phyloP scores from a whole-genome alignment of 202 grass and related monocot genomes.

The Zizania palustris region DNA sequence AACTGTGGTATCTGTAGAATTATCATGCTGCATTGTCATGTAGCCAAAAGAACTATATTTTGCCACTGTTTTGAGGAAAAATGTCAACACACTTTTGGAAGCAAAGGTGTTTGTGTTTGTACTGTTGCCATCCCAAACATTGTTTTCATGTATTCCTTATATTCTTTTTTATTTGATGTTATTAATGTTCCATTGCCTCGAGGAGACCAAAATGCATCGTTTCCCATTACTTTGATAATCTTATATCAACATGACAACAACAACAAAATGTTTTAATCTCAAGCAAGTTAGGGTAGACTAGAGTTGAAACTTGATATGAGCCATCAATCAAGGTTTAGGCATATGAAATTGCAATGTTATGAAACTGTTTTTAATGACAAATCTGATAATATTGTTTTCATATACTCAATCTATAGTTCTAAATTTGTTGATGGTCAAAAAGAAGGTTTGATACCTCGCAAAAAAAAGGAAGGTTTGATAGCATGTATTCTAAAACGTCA shows the following conservation, averaged over 20 bases:
- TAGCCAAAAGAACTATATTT: slow-evolving; percentile 19
- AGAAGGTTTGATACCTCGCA: no score
- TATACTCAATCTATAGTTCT: no score
- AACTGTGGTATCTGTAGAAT: slow-evolving; percentile 4
- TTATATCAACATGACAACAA: not conserved
- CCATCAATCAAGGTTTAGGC: no score
- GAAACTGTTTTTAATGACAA: not conserved
- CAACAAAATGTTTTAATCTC: no score
- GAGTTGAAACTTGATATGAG: no score
- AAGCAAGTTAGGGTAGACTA: no score
- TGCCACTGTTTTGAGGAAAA: slow-evolving; percentile 14
- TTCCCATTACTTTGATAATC: not conserved
- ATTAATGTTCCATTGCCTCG: no score
- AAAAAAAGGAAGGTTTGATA: no score
- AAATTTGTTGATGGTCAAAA: no score
- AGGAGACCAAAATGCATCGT: not conserved
- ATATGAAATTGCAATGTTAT: not conserved
- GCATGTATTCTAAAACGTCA: no score
- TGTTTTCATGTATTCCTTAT: not conserved
- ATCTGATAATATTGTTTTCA: not conserved
- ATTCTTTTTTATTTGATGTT: no score
- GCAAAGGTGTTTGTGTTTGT: not conserved
- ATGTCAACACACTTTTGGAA: not conserved
- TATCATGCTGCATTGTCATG: slow-evolving; percentile 3
- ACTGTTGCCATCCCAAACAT: not conserved